These are phyloP conservation scores for Trametes cubensis DNA, from an alignment of 768 basidiomycete genomes.

Conservation along the genomic window DNA sequence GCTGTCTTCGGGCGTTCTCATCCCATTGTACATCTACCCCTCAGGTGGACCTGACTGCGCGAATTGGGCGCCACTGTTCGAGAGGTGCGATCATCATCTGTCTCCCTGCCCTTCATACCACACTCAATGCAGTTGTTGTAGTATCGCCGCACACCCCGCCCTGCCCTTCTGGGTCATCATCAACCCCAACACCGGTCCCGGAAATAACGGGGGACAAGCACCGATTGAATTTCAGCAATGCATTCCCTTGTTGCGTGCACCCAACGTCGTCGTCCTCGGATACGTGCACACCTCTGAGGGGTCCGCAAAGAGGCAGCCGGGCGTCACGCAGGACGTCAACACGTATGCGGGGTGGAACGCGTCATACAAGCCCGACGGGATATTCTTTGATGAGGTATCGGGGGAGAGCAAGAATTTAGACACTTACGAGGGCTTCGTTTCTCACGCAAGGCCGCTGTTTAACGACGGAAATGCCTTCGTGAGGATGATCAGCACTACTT, in stretches of 20 bases:
- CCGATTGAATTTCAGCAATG: constrained; percentile 37
- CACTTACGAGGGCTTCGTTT: constrained; percentile 31
- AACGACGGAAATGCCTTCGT: constrained; percentile 24
- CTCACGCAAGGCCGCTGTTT: constrained; percentile 26
- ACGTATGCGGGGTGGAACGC: constrained; percentile 37
- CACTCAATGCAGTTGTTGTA: constrained; percentile 5
- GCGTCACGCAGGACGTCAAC: constrained; percentile 34
- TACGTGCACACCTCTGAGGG: constrained; percentile 34
- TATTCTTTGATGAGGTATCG: constrained; percentile 42
- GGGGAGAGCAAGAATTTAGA: constrained; percentile 23
- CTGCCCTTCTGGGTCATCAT: constrained; percentile 37
- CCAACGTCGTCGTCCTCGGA: constrained; percentile 37
- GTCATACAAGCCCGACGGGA: constrained; percentile 37
- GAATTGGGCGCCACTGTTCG: constrained; percentile 33
- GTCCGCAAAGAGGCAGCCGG: background rate
- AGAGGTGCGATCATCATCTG: constrained; percentile 23
- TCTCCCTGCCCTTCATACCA: background rate
- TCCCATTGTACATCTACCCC: constrained; percentile 40
- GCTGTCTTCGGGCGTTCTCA: constrained; percentile 33
- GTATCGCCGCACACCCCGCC: constrained; percentile 33
- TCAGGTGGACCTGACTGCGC: constrained; percentile 26
- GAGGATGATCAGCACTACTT: background rate
- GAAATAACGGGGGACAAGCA: constrained; percentile 32
- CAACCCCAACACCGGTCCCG: constrained; percentile 39
- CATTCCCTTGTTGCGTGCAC: constrained; percentile 25